Percentiles rank a stretch among this genome's conserved stretches.
These are phyloP conservation scores for Fusarium nelsonii DNA, from an alignment of 2,329 filamentous ascomycete genomes.

Conservation along the genomic window DNA sequence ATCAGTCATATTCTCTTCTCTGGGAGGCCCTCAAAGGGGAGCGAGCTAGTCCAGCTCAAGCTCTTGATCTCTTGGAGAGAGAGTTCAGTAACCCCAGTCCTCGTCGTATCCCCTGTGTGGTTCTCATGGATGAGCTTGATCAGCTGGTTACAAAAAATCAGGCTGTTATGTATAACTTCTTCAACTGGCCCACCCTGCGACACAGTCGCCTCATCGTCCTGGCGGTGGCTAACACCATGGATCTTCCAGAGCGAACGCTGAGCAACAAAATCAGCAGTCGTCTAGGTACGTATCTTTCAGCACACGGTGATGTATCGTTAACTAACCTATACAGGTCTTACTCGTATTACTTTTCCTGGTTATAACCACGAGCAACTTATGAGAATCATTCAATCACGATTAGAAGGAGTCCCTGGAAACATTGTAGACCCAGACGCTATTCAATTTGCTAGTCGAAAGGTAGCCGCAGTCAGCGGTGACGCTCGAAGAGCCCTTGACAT, in stretches of 20 bases:
- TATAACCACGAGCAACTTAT: conserved; percentile 98
- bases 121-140: conserved; percentile 98
- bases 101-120: conserved; percentile 91
- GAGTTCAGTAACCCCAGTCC: conserved; percentile 95
- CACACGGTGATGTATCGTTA: neutral
- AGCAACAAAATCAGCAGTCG: conserved; percentile 99
- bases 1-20: conserved; percentile 93
- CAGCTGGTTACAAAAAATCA: conserved; percentile 98
- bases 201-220: conserved; percentile 95
- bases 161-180: conserved; percentile 99
- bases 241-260: conserved; percentile 92
- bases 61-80: conserved; percentile 87
- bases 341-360: conserved; percentile 94
- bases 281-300: conserved; percentile 62
- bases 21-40: conserved; percentile 98
- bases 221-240: conserved; percentile 99
- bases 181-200: conserved; percentile 95
- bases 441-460: conserved; percentile 96
- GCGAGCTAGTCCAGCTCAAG: conserved; percentile 90
- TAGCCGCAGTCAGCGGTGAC: conserved; percentile 95
- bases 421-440: conserved; percentile 94
- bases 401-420: conserved; percentile 87
- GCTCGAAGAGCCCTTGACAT: conserved; percentile 94
- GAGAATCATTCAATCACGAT: conserved; percentile 94
- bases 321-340: conserved; percentile 68